Evolutionary conservation across 1,284 basidiomycete genomes (phyloP), one percentile per base, ranked within the genome.

Genomic region (Coniferiporia sulphurascens): DNA sequence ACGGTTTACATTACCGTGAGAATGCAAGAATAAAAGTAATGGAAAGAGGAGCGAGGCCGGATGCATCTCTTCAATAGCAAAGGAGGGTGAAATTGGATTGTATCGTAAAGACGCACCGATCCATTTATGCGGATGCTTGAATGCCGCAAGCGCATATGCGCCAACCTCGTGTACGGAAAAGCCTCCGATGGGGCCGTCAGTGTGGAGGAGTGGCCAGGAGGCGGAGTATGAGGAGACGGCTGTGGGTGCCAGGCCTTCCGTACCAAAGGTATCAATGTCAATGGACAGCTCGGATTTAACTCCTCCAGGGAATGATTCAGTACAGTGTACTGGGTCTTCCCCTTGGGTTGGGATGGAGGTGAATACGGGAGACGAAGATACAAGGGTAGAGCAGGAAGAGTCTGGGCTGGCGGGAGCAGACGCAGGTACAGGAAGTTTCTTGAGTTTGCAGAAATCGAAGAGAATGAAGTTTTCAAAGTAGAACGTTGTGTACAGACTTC

Each of bases 391-490:
- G 15, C 12, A 41, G 38, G 38, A 10, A 41, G 38, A 41, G 9
- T 12, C 15, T 41, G 38, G 9, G 9, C 15, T 41, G 38, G 9
- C 15, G 15, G 38, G 15, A 2, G 38, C 27, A 27, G 27, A 27
- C 36, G 15, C 17, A 2, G 36, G 7, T 35, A 15, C 46, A 3
- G 44, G 19, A 32, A 22, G 9, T 52, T 32, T 48, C 50, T 12
- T n/a, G 15, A 45, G 43, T 34, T 52, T 32, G 45, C n/a, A 45
- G 46, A 38, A 48, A 13, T 27, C 41, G 21, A 56, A 44, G 32
- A 22, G 45, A 15, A 60, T 4, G 50, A 66, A 65, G 59, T 70
- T 70, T 49, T 67, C 62, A 10, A 65, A 53, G 56, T 65, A 70
- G 58, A 64, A 64, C n/a, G 66, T 58, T 1, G 68, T 62, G 46